Evolutionary conservation across 1,284 basidiomycete species (phyloP).

Genomic region (Ustilago trichophora): DNA sequence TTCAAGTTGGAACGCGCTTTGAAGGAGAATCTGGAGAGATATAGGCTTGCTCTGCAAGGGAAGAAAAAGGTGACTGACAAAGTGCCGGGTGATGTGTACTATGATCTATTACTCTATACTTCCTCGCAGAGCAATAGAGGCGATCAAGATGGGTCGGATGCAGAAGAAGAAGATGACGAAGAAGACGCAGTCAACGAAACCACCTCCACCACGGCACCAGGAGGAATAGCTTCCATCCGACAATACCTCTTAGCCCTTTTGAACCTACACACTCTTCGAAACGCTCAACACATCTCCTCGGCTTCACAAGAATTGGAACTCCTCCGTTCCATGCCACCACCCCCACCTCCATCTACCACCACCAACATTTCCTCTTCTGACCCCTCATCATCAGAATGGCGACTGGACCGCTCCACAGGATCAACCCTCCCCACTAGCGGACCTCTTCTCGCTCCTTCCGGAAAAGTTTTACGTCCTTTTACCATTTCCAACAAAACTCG

Average conservation of each 20-base stretch:
- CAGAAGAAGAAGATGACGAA: slow-evolving; percentile 48
- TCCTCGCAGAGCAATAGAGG: neutral
- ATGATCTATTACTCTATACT: slow-evolving; percentile 43
- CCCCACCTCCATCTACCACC: slow-evolving; percentile 12
- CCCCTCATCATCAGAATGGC: slow-evolving; percentile 32
- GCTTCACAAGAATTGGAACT: slow-evolving; percentile 55
- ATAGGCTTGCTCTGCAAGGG: slow-evolving; percentile 26
- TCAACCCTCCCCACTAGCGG: slow-evolving; percentile 22
- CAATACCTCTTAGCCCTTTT: slow-evolving; percentile 58
- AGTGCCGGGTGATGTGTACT: slow-evolving; percentile 32
- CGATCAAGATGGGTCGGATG: slow-evolving; percentile 14
- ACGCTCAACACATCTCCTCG: slow-evolving; percentile 29
- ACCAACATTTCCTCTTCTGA: no score
- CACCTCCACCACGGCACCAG: slow-evolving; percentile 1
- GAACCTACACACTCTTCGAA: slow-evolving; percentile 52
- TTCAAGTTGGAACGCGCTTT: slow-evolving; percentile 57
- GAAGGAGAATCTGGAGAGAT: slow-evolving; percentile 43
- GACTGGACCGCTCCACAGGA: slow-evolving; percentile 42
- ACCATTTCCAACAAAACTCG: slow-evolving; percentile 44
- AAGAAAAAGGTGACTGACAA: slow-evolving; percentile 5
- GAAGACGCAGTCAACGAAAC: slow-evolving; percentile 23
- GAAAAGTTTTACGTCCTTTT: slow-evolving; percentile 63
- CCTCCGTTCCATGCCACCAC: slow-evolving; percentile 52
- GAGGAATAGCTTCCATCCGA: slow-evolving; percentile 30
- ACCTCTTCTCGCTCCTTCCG: slow-evolving; percentile 52